These are phyloP conservation scores for Torrubiella hemipterigena DNA, from an alignment of 2,329 filamentous ascomycete species.

Conservation along the genomic window DNA sequence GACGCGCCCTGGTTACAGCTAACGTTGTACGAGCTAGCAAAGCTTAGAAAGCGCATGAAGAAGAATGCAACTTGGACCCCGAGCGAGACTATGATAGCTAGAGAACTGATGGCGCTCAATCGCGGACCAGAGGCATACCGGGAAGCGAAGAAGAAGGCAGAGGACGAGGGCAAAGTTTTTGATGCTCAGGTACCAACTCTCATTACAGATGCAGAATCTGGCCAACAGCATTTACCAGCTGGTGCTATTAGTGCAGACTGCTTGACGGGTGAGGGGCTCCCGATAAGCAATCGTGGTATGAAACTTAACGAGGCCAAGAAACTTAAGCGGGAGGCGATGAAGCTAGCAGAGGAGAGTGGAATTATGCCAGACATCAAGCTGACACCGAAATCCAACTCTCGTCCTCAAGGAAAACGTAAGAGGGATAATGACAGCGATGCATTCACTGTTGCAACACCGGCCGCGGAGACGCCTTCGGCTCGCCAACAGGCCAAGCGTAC, in stretches of 20 bases:
- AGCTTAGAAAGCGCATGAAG: slow-evolving; percentile 76
- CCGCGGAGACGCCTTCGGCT: slow-evolving; percentile 16
- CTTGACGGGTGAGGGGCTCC: slow-evolving; percentile 47
- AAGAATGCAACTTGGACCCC: slow-evolving; percentile 81
- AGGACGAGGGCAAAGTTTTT: slow-evolving; percentile 53
- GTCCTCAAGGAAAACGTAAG: slow-evolving; percentile 31
- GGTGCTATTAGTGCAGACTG: slow-evolving; percentile 48
- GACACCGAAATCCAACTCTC: slow-evolving; percentile 18
- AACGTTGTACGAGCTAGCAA: slow-evolving; percentile 52
- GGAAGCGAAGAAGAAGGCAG: slow-evolving; percentile 50
- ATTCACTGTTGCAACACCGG: slow-evolving; percentile 15
- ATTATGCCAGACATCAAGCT: slow-evolving; percentile 25
- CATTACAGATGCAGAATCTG: slow-evolving; percentile 35
- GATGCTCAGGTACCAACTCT: slow-evolving; percentile 25
- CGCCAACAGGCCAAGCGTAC: slow-evolving; percentile 35
- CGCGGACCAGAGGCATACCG: slow-evolving; percentile 53
- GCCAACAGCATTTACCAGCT: slow-evolving; percentile 39
- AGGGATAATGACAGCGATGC: slow-evolving; percentile 23
- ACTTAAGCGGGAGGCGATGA: slow-evolving; percentile 54
- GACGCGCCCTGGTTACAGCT: slow-evolving; percentile 56
- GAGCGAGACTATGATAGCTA: slow-evolving; percentile 74
- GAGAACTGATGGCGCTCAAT: slow-evolving; percentile 60
- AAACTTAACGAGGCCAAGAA: slow-evolving; percentile 70
- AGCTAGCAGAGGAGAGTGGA: slow-evolving; percentile 36
- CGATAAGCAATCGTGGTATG: slow-evolving; percentile 61